Percentiles rank a stretch among this genome's conserved stretches.
phyloP scores from a whole-genome alignment of 495 filamentous ascomycete genomes.

The Elasticomyces elasticus region DNA sequence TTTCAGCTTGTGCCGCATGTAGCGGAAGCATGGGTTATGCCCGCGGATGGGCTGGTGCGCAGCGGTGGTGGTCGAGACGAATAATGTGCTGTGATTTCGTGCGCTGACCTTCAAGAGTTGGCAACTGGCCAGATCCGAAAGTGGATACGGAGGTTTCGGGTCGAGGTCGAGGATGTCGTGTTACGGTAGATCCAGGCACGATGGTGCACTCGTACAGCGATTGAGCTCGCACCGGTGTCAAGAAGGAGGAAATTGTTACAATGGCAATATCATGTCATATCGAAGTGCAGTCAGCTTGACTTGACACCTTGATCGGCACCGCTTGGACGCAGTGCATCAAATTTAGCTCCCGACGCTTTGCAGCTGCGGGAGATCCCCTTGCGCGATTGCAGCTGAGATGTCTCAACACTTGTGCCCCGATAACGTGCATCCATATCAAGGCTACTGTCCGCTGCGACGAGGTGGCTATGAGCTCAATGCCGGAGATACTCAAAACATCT shows the following conservation, averaged over 20 bases:
- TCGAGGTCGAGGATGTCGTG: background rate
- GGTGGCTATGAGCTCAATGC: no score
- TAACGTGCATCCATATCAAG: no score
- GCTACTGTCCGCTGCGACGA: no score
- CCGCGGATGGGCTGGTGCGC: background rate
- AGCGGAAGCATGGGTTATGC: conserved; percentile 5
- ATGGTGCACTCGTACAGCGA: background rate
- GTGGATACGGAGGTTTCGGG: background rate
- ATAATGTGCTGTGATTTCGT: no score
- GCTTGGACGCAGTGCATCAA: background rate
- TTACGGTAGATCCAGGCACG: background rate
- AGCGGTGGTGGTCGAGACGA: background rate
- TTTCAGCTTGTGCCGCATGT: conserved; percentile 23
- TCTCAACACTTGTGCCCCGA: no score
- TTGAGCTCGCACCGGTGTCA: background rate
- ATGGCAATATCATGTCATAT: background rate
- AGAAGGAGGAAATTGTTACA: background rate
- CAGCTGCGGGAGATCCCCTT: background rate
- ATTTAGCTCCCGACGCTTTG: background rate
- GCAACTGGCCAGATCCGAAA: background rate
- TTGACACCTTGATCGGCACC: background rate
- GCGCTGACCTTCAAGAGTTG: no score
- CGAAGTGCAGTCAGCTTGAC: background rate
- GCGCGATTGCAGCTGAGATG: background rate
- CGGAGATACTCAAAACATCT: no score